Conservation (phyloP, 352 stramenopile genomes). For the Phytopythium oedochilum region DNA sequence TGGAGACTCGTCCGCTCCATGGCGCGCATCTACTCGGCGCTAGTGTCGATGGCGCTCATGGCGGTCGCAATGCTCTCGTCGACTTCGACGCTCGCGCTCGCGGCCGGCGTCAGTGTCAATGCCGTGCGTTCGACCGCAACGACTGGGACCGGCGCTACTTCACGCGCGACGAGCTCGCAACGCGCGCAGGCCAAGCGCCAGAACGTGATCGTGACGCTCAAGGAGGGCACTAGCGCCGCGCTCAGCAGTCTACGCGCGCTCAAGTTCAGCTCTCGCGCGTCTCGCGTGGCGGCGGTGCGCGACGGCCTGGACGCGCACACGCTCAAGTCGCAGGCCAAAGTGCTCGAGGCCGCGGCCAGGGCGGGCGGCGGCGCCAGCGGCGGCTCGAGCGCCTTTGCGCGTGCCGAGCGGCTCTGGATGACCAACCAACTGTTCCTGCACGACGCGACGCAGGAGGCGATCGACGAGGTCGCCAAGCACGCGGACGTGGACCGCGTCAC, state of each 20-base stretch:
- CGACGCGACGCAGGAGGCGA: conserved; percentile 30
- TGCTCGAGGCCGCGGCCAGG: conserved; percentile 23
- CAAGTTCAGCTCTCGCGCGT: conserved; percentile 28
- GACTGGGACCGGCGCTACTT: neutral
- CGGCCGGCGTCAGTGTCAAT: neutral
- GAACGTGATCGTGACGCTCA: conserved; percentile 57
- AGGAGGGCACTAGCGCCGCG: conserved; percentile 19
- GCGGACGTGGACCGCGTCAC: conserved; percentile 32
- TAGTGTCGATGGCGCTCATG: conserved; percentile 15
- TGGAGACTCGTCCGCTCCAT: conserved; percentile 6
- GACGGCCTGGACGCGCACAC: conserved; percentile 34
- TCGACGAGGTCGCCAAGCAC: conserved; percentile 39
- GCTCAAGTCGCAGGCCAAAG: conserved; percentile 21
- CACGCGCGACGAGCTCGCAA: conserved; percentile 8
- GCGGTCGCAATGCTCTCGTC: neutral
- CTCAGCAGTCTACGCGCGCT: conserved; percentile 23
- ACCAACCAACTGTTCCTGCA: conserved; percentile 58
- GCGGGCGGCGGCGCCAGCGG: neutral
- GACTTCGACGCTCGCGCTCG: conserved; percentile 3
- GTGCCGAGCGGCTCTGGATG: conserved; percentile 49
- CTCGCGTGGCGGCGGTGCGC: conserved; percentile 22
- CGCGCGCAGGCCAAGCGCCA: conserved; percentile 20
- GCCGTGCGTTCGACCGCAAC: neutral
- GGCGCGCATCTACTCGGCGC: conserved; percentile 15
- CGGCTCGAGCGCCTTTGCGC: conserved; percentile 11